Percentiles rank a stretch among this genome's conserved stretches.
phyloP scores from a whole-genome alignment of 1,284 basidiomycete species.

The Tilletia caries region DNA sequence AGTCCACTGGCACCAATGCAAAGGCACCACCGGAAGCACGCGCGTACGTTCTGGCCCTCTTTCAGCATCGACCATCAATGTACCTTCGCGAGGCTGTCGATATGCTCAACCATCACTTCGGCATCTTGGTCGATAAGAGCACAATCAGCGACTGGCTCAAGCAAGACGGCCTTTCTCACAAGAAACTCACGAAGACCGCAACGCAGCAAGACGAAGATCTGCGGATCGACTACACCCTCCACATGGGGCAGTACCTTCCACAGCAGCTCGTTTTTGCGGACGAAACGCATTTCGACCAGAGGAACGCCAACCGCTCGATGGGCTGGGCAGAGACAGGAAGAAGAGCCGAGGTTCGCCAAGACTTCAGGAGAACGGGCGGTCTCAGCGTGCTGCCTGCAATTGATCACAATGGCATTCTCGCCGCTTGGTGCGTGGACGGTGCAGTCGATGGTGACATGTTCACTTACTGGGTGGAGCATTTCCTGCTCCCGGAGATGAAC shows the following conservation, averaged over 20 bases:
- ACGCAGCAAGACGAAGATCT: background rate
- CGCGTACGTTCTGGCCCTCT: background rate
- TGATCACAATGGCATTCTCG: background rate
- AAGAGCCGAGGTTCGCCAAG: background rate
- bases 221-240: background rate
- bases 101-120: background rate
- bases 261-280: background rate
- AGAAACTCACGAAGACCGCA: background rate
- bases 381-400: background rate
- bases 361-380: background rate
- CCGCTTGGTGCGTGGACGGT: background rate
- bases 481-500: background rate
- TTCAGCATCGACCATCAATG: background rate
- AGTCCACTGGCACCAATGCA: background rate
- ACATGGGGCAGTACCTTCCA: background rate
- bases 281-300: background rate
- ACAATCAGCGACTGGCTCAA: background rate
- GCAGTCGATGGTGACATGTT: background rate
- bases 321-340: background rate
- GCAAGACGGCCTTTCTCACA: background rate
- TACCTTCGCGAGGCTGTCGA: background rate
- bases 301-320: background rate
- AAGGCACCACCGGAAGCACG: background rate
- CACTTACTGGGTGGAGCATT: background rate
- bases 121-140: background rate